A percentile compares a stretch with the other conserved stretches of the same genome.
These are phyloP conservation scores for Tympanopsis confertula DNA, from an alignment of 2,329 filamentous ascomycete genomes.

Conservation along the genomic window DNA sequence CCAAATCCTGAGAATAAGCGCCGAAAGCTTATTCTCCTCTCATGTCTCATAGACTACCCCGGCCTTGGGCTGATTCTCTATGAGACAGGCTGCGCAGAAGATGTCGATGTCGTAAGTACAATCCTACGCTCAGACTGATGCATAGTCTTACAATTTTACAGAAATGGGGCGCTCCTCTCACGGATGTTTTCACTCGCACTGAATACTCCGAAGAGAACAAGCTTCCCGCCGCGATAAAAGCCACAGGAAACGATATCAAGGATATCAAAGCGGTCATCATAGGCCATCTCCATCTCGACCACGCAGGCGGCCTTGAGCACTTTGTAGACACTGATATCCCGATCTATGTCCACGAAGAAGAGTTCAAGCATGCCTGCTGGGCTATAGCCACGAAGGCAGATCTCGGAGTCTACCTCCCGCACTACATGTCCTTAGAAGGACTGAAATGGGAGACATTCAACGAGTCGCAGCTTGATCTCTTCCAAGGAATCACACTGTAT, in stretches of 20 bases:
- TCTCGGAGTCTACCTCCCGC: slow-evolving; percentile 7
- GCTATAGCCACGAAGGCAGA: slow-evolving; percentile 5
- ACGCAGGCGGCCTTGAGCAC: background rate
- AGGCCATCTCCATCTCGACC: background rate
- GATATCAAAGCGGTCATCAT: background rate
- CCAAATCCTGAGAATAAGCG: slow-evolving; percentile 11
- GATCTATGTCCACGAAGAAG: background rate
- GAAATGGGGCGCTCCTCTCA: background rate
- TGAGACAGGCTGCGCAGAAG: background rate
- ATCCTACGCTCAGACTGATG: too few relatives aligned
- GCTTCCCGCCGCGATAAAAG: background rate
- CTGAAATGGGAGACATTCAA: slow-evolving; percentile 11
- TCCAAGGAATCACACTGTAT: slow-evolving; percentile 9
- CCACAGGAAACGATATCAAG: background rate
- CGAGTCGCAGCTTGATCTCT: slow-evolving; percentile 8
- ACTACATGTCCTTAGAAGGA: slow-evolving; percentile 6
- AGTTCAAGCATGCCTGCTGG: background rate
- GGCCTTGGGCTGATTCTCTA: background rate
- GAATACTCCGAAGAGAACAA: background rate
- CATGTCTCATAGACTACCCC: background rate
- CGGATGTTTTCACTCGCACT: background rate
- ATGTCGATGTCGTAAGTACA: too few relatives aligned
- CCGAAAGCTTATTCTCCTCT: slow-evolving; percentile 7
- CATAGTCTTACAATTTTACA: too few relatives aligned
- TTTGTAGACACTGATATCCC: background rate